A percentile compares a stretch with the other conserved stretches of the same genome.
Conservation (phyloP, 441 rosid genomes). For the Jatropha multifida region DNA sequence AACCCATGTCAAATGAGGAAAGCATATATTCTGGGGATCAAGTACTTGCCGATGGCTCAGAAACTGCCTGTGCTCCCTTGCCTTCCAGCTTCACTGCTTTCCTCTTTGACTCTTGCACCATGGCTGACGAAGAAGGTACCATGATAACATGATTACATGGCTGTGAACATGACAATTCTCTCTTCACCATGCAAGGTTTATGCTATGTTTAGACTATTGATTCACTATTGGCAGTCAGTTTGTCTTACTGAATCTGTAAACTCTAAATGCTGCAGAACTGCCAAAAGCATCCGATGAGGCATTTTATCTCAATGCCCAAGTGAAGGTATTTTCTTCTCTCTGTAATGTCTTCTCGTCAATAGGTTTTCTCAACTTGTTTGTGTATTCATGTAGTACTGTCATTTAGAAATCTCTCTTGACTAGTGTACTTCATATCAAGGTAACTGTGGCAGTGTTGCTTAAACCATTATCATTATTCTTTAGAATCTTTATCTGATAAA, state of each 20-base stretch:
- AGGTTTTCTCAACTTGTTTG: not conserved
- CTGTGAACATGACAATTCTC: not conserved
- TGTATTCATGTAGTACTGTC: not conserved
- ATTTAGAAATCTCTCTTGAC: not conserved
- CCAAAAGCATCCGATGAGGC: not conserved
- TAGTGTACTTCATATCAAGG: not conserved
- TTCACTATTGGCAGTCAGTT: not conserved
- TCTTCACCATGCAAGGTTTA: not conserved
- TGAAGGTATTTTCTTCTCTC: slow-evolving; percentile 14
- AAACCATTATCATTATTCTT: not conserved
- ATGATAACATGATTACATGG: not conserved
- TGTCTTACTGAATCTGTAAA: not conserved
- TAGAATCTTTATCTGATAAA: not conserved
- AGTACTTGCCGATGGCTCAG: not conserved
- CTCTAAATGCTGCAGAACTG: slow-evolving; percentile 2
- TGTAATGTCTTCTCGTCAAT: not conserved
- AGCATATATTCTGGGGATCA: not conserved
- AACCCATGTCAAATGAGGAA: not conserved
- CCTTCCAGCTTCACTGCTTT: slow-evolving; percentile 18
- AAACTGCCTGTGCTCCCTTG: not conserved
- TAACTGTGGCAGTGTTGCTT: not conserved
- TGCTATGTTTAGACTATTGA: not conserved
- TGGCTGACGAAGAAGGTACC: slow-evolving; percentile 9
- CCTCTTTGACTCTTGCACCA: slow-evolving; percentile 12
- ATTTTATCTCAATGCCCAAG: not conserved